These are phyloP conservation scores for Escallonia rubra DNA, from an alignment of 129 eudicot species.

Conservation along the genomic window DNA sequence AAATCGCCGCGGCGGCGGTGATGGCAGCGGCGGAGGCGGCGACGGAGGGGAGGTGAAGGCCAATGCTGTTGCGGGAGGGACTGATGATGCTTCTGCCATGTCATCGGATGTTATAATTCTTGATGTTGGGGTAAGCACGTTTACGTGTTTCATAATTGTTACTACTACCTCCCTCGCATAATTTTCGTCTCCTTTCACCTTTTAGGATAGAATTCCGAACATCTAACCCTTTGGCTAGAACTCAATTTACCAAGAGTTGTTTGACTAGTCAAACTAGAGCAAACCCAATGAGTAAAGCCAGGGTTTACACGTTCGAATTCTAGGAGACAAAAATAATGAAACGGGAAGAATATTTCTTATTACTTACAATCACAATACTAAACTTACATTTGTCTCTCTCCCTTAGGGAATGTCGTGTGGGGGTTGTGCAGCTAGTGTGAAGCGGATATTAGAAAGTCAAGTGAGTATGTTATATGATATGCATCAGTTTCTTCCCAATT, in stretches of 20 bases:
- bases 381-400: neutral
- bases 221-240: no score
- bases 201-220: no score
- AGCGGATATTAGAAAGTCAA: slow-evolving; percentile 84
- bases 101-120: slow-evolving; percentile 81
- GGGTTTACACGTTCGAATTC: no score
- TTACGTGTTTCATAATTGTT: no score
- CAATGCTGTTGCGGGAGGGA: slow-evolving; percentile 34
- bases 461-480: slow-evolving; percentile 33
- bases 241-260: no score
- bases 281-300: no score
- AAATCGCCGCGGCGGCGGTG: slow-evolving; percentile 37
- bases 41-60: slow-evolving; percentile 56
- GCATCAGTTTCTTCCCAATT: slow-evolving; percentile 9
- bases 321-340: no score
- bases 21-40: slow-evolving; percentile 52
- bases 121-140: slow-evolving; percentile 68
- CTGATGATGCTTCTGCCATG: slow-evolving; percentile 46
- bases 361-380: no score
- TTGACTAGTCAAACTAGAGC: no score
- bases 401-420: slow-evolving; percentile 96
- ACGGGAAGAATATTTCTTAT: no score
- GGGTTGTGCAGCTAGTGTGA: slow-evolving; percentile 96
- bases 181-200: no score
- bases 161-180: no score